Evolutionary conservation across 2,329 filamentous ascomycete genomes (phyloP).

Genomic region (Calonectria pteridis): DNA sequence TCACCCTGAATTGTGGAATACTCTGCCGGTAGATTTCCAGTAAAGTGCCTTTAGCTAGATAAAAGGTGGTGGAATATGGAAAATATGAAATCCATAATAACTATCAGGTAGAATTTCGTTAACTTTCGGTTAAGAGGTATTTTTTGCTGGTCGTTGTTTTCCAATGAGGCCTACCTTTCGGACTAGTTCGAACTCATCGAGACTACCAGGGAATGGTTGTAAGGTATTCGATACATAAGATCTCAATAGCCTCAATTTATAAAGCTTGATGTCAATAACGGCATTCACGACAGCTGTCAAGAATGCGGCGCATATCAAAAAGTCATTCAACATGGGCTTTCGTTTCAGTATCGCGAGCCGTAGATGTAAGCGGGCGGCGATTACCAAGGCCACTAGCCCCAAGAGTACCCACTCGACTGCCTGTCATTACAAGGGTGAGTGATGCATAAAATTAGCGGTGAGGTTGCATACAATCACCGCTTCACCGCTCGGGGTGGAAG

Average conservation of each 20-base stretch:
- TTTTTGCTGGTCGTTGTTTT: neutral
- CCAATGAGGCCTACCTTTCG: neutral
- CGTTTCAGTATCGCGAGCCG: neutral
- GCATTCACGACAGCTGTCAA: neutral
- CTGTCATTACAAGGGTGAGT: neutral
- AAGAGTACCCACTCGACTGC: neutral
- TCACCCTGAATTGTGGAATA: conserved; percentile 28
- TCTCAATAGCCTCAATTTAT: conserved; percentile 22
- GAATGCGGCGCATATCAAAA: conserved; percentile 10
- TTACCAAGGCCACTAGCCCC: neutral
- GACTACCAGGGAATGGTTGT: neutral
- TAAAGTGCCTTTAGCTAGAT: conserved; percentile 30
- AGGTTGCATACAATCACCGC: neutral
- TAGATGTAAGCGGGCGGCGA: neutral
- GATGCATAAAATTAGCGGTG: neutral
- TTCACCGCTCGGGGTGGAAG: neutral
- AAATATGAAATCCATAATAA: conserved; percentile 25
- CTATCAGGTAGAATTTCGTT: neutral
- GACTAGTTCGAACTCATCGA: neutral
- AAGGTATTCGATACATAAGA: neutral
- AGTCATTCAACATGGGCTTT: neutral
- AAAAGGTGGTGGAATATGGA: conserved; percentile 28
- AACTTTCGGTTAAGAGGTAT: neutral
- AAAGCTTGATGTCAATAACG: conserved; percentile 17
- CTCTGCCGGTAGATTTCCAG: conserved; percentile 29